These are phyloP conservation scores for Leucosporidium scottii DNA, from an alignment of 768 basidiomycete species.

Conservation along the genomic window DNA sequence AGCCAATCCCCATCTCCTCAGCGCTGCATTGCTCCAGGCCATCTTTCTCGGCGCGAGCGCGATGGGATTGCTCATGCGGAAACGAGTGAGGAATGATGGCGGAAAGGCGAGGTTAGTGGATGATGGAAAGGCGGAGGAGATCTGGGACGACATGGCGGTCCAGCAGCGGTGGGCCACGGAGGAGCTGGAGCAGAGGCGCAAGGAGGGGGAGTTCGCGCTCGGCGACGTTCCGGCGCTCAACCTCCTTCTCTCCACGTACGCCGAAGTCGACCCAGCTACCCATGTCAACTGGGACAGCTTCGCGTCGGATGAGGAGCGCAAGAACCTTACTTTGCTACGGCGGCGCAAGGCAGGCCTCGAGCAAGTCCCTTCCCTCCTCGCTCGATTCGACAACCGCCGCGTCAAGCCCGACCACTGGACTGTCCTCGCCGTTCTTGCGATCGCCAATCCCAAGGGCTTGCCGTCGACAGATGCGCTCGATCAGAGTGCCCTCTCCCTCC, in stretches of 20 bases:
- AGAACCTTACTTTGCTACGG: background rate
- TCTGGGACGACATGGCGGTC: background rate
- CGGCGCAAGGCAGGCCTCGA: background rate
- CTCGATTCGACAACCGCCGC: background rate
- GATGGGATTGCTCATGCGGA: background rate
- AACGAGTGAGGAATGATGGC: no score
- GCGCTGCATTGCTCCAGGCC: background rate
- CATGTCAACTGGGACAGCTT: no score
- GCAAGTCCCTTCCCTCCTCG: background rate
- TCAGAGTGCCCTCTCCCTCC: background rate
- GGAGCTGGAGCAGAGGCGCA: background rate
- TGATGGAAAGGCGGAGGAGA: background rate
- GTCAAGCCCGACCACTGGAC: background rate
- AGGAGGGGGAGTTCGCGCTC: background rate
- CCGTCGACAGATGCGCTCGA: background rate
- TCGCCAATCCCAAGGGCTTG: background rate
- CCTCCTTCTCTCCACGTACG: background rate
- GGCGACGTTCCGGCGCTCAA: background rate
- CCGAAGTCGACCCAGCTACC: no score
- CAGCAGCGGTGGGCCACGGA: background rate
- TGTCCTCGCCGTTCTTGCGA: background rate
- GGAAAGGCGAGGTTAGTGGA: background rate
- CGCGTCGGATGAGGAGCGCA: no score
- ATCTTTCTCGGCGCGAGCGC: conserved; percentile 5
- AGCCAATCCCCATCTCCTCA: background rate